A percentile compares a stretch with the other conserved stretches of the same genome.
Conservation (phyloP, 495 filamentous ascomycete species). For the Podospora fimiseda region DNA sequence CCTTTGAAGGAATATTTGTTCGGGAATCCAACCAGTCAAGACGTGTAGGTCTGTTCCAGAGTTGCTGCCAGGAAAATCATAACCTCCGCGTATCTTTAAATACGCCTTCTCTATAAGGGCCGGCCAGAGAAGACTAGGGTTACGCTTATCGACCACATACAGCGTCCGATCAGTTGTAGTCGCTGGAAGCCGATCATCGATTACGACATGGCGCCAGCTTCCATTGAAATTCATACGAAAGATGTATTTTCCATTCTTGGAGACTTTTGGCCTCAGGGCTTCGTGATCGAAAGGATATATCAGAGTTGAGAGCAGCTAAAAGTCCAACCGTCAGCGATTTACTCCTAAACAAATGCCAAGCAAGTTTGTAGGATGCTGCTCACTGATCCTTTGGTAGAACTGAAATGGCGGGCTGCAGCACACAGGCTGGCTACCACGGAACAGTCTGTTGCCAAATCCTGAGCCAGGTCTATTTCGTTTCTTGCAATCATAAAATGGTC, state of each 20-base stretch:
- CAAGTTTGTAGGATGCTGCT: neutral
- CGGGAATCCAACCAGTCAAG: constrained; percentile 91
- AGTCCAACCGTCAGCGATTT: neutral
- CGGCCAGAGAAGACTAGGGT: constrained; percentile 77
- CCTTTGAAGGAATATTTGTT: constrained; percentile 85
- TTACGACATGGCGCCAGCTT: constrained; percentile 74
- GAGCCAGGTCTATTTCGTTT: constrained; percentile 68
- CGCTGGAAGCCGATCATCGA: constrained; percentile 85
- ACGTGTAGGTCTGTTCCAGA: constrained; percentile 90
- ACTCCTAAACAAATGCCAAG: neutral
- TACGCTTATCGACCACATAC: constrained; percentile 82
- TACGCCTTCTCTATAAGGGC: constrained; percentile 95
- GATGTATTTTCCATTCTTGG: constrained; percentile 80
- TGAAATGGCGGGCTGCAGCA: constrained; percentile 52
- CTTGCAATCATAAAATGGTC: constrained; percentile 49
- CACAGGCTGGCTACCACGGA: constrained; percentile 96
- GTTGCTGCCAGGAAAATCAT: constrained; percentile 98
- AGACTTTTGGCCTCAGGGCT: constrained; percentile 50
- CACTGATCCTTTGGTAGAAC: constrained; percentile 31
- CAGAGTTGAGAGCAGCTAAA: constrained; percentile 58
- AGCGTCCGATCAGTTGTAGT: constrained; percentile 66
- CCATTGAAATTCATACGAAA: constrained; percentile 94
- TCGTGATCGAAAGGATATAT: constrained; percentile 66
- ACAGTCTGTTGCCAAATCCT: constrained; percentile 91
- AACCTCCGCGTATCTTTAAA: constrained; percentile 91